Evolutionary conservation across 495 filamentous ascomycete genomes (phyloP).

Genomic region (Neurospora intermedia): DNA sequence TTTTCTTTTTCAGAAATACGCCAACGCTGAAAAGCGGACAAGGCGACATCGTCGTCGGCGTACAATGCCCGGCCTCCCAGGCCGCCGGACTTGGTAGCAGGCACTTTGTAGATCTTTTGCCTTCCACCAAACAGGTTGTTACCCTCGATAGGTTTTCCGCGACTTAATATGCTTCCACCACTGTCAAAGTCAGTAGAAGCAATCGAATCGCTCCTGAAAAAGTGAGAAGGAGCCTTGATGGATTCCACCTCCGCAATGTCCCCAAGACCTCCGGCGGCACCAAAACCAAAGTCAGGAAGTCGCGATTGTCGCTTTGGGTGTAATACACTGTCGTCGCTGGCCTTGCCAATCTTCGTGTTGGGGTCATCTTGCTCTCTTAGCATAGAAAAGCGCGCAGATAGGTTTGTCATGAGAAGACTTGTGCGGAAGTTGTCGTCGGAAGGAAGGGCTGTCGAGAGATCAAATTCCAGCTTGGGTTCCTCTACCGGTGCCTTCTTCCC

Average conservation of each 20-base stretch:
- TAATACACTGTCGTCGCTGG: conserved; percentile 86
- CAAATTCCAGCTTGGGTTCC: conserved; percentile 54
- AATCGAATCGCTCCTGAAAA: conserved; percentile 34
- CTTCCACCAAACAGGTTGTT: conserved; percentile 93
- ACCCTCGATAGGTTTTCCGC: conserved; percentile 75
- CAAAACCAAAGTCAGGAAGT: conserved; percentile 43
- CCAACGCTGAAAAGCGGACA: conserved; percentile 70
- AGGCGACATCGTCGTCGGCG: conserved; percentile 64
- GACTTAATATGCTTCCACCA: conserved; percentile 65
- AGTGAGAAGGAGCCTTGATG: conserved; percentile 48
- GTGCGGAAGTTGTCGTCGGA: conserved; percentile 89
- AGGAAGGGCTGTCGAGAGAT: conserved; percentile 65
- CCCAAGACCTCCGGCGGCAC: conserved; percentile 44
- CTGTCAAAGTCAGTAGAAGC: conserved; percentile 57
- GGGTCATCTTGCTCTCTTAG: conserved; percentile 88
- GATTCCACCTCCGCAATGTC: conserved; percentile 89
- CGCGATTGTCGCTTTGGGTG: conserved; percentile 71
- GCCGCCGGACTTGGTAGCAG: conserved; percentile 39
- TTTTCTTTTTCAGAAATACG: conserved; percentile 45
- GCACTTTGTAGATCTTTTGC: conserved; percentile 92
- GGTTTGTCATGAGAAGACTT: conserved; percentile 87
- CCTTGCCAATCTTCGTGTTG: conserved; percentile 75
- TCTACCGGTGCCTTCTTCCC: conserved; percentile 47
- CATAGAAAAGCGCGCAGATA: conserved; percentile 96
- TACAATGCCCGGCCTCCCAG: conserved; percentile 67